Percentiles rank a stretch among this genome's conserved stretches.
Conservation (phyloP, 73 alveolate genomes). For the Paramecium sexaurelia region DNA sequence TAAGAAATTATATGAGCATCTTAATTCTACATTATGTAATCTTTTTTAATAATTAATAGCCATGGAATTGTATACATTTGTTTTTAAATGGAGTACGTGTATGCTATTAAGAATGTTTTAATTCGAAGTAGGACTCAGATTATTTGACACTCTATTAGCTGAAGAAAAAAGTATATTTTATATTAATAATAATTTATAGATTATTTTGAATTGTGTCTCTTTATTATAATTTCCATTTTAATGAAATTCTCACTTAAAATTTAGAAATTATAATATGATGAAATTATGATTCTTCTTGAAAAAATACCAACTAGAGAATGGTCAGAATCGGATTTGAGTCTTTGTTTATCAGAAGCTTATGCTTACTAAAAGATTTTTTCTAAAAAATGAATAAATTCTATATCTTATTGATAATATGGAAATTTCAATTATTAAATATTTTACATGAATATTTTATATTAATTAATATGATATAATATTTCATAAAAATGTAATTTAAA, state of each 20-base stretch:
- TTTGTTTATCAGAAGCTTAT: conserved; percentile 63
- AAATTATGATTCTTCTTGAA: conserved; percentile 51
- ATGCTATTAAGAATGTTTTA: conserved; percentile 53
- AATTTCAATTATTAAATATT: no score
- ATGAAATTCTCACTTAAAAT: conserved; percentile 55
- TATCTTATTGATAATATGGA: neutral
- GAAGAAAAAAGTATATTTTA: conserved; percentile 35
- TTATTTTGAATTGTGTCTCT: conserved; percentile 46
- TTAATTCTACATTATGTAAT: neutral
- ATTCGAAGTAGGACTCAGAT: conserved; percentile 54
- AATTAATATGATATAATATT: no score
- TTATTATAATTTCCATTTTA: conserved; percentile 40
- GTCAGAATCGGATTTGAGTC: conserved; percentile 59
- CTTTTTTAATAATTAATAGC: neutral
- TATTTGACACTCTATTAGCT: conserved; percentile 64
- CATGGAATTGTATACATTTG: conserved; percentile 45
- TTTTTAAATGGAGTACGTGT: conserved; percentile 65
- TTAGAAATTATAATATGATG: conserved; percentile 61
- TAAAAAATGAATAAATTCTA: neutral
- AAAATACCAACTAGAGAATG: conserved; percentile 60
- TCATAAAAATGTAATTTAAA: no score
- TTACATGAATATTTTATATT: no score
- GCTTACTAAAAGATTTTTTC: conserved; percentile 51
- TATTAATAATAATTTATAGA: neutral
- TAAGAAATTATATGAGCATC: neutral